Evolutionary conservation across 1,284 basidiomycete species (phyloP), one percentile per base, ranked within the genome.

Genomic region (Boletellus deceptivus): DNA sequence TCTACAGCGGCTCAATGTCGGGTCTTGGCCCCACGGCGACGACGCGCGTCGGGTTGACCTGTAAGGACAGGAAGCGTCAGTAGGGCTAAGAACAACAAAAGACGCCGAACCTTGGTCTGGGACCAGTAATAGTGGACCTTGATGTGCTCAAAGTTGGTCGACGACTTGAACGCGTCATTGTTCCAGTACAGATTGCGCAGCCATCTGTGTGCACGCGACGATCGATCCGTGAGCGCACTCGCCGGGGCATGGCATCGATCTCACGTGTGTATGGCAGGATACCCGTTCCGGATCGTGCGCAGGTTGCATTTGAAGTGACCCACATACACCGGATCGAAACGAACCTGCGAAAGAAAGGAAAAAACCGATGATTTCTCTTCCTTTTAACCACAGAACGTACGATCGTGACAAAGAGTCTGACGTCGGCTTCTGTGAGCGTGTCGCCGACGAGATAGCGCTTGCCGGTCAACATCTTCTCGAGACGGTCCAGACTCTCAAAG

Each of bases 281-380:
- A 96, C 22, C 89, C 87, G 62, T 84, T 63, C 9, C 87, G 82
- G 56, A 91, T 89, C 42, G 82, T 80, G 34, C 84, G 84, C 58
- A 91, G 70, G 77, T 97, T 96, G 75, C 93, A 96, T 70, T 98
- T 98, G 80, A 98, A 98, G 70, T 93, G 90, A 1, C 84, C 84
- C 48, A 89, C 81, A 71, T 99, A 98, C 31, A 92, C 94, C 0
- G 89, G 87, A 63, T 96, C 93, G 65, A 83, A 67, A 16, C 69
- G 69, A 43, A 69, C 22, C 69, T 67, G 45, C 2, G 13, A 38
- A 7, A 37, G 6, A 6, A 38, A 7, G 20, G 22, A 20, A 38
- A 4, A 37, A n/a, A n/a, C n/a, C n/a, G n/a, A n/a, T n/a, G n/a
- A n/a, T n/a, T n/a, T n/a, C n/a, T n/a, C n/a, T n/a, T n/a, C n/a